Percentiles rank a stretch among this genome's conserved stretches.
Evolutionary conservation across 805 yeast species (phyloP).

Genomic region (Blastobotrys americana): DNA sequence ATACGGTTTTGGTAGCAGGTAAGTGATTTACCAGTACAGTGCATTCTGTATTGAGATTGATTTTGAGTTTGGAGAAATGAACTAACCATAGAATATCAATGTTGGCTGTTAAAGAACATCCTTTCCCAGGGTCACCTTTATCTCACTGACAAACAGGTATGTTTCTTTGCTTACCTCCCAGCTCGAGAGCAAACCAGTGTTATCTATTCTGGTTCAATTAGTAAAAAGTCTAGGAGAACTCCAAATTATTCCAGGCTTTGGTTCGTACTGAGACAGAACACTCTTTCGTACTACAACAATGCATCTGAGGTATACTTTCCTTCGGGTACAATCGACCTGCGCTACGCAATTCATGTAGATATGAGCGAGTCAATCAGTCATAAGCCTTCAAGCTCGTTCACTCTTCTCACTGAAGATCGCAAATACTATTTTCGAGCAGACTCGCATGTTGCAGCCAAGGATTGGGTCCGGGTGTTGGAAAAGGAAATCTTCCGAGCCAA

Average conservation of each 20-base stretch:
- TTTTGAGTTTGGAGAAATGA: neutral
- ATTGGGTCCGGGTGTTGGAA: constrained; percentile 71
- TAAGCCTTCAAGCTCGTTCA: constrained; percentile 32
- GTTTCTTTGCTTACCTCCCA: constrained; percentile 78
- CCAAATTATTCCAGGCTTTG: constrained; percentile 52
- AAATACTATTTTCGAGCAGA: constrained; percentile 67
- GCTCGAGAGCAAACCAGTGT: constrained; percentile 36
- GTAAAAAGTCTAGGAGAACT: constrained; percentile 36
- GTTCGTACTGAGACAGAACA: constrained; percentile 67
- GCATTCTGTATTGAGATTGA: neutral
- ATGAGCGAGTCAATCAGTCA: constrained; percentile 11
- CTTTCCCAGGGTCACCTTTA: constrained; percentile 80
- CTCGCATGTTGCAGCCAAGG: constrained; percentile 59
- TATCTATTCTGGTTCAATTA: constrained; percentile 45
- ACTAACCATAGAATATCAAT: constrained; percentile 42
- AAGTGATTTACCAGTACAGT: constrained; percentile 4
- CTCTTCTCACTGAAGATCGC: constrained; percentile 49
- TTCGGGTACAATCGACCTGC: constrained; percentile 60
- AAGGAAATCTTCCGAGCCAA: constrained; percentile 70
- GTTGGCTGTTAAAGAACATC: constrained; percentile 80
- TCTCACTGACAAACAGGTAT: constrained; percentile 53
- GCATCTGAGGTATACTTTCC: constrained; percentile 87
- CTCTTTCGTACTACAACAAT: constrained; percentile 58
- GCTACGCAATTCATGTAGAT: constrained; percentile 55
- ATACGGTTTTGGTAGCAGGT: constrained; percentile 20